Conservation (phyloP, 1,139 yeast genomes). For the Candida buenavistaensis region DNA sequence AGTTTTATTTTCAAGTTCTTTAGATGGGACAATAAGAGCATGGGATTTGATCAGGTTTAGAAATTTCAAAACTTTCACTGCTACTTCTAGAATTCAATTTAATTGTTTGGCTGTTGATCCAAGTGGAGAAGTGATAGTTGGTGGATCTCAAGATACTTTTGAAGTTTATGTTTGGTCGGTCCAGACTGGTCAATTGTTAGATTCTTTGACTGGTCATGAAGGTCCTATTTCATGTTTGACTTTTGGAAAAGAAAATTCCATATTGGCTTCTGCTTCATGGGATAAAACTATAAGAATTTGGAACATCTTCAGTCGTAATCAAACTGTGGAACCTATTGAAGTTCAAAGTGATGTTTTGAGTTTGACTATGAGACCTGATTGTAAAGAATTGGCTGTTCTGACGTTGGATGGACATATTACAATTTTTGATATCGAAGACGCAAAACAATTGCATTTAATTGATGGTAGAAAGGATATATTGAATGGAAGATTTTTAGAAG, state of each 20-base stretch:
- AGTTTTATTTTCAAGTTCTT: conserved; percentile 83
- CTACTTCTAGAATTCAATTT: conserved; percentile 85
- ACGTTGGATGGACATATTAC: conserved; percentile 87
- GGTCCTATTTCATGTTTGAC: conserved; percentile 92
- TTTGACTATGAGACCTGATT: conserved; percentile 86
- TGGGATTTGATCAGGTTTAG: conserved; percentile 94
- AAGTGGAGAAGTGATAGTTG: conserved; percentile 94
- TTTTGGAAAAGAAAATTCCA: conserved; percentile 77
- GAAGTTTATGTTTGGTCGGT: conserved; percentile 97
- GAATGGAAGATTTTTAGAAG: conserved; percentile 83
- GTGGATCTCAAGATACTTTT: conserved; percentile 88
- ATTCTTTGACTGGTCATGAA: conserved; percentile 87
- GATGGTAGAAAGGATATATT: conserved; percentile 86
- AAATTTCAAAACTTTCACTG: conserved; percentile 92
- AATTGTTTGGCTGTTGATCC: conserved; percentile 93
- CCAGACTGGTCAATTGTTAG: conserved; percentile 89
- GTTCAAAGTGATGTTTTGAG: conserved; percentile 83
- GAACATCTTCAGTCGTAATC: conserved; percentile 86
- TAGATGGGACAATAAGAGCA: conserved; percentile 97
- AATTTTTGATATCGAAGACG: conserved; percentile 80
- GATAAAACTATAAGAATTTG: conserved; percentile 91
- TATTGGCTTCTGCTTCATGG: conserved; percentile 94
- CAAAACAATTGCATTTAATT: conserved; percentile 76
- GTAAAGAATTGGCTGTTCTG: conserved; percentile 83
- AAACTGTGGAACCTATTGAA: conserved; percentile 87